Percentiles rank a stretch among this genome's conserved stretches.
Conservation (phyloP, 345 rosid species). For the Pistacia atlantica region DNA sequence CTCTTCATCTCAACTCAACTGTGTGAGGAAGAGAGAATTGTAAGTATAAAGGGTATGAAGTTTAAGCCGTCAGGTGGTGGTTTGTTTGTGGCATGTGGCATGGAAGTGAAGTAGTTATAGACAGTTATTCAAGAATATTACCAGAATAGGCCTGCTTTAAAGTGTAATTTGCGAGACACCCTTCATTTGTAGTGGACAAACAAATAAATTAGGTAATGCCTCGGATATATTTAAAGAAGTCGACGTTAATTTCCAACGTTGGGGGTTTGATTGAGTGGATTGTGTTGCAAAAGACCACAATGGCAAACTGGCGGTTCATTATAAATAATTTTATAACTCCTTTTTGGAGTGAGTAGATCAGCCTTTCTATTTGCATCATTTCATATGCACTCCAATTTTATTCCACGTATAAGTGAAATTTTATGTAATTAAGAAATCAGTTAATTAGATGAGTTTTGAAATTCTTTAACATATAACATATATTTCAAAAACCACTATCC, state of each 20-base stretch:
- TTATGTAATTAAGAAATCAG: not conserved
- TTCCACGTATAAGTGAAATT: too few species aligned
- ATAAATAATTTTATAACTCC: not conserved
- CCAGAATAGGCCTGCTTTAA: constrained; percentile 13
- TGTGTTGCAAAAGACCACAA: not conserved
- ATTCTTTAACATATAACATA: too few species aligned
- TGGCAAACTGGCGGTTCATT: not conserved
- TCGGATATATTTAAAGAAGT: not conserved
- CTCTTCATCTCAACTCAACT: constrained; percentile 29
- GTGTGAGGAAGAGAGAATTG: not conserved
- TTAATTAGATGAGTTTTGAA: too few species aligned
- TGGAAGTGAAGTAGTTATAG: constrained; percentile 30
- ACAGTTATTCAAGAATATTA: constrained; percentile 28
- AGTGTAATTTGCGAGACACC: constrained; percentile 17
- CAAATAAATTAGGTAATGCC: constrained; percentile 1
- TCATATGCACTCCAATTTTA: not conserved
- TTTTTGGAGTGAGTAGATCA: not conserved
- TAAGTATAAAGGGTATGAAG: not conserved
- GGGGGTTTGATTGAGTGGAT: constrained; percentile 2
- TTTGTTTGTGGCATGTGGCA: constrained; percentile 14
- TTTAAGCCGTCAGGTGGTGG: not conserved
- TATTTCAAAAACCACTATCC: too few species aligned
- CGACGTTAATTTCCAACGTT: too few species aligned
- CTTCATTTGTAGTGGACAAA: not conserved
- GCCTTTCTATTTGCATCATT: not conserved